Evolutionary conservation across 2,329 filamentous ascomycete genomes (phyloP).

Genomic region (Paraphoma sp.): DNA sequence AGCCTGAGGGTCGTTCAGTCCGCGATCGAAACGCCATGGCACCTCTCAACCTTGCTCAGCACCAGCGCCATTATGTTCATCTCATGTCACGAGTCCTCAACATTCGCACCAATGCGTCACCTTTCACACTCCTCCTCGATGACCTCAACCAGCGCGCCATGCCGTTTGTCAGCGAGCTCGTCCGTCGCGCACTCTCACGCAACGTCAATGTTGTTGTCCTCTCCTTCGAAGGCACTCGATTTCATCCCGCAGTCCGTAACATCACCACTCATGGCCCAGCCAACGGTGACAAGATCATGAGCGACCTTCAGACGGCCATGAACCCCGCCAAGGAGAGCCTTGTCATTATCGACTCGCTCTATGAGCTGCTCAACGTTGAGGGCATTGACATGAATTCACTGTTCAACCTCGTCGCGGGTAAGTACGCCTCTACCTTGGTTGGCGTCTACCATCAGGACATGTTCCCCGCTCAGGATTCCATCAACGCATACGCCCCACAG

Average conservation of each 20-base stretch:
- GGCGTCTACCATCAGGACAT: constrained; percentile 85
- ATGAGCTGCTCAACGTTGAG: constrained; percentile 60
- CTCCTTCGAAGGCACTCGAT: constrained; percentile 75
- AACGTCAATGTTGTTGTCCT: constrained; percentile 75
- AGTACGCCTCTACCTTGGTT: constrained; percentile 72
- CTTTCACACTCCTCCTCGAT: constrained; percentile 86
- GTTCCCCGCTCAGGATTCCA: constrained; percentile 57
- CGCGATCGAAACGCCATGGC: constrained; percentile 20
- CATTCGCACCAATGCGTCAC: constrained; percentile 79
- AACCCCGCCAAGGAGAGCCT: constrained; percentile 53
- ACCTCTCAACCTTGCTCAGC: constrained; percentile 56
- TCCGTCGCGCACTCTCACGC: constrained; percentile 64
- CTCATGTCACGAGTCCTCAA: constrained; percentile 83
- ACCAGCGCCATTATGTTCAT: constrained; percentile 83
- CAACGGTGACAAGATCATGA: constrained; percentile 59
- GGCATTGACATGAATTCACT: constrained; percentile 62
- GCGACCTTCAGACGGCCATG: constrained; percentile 26
- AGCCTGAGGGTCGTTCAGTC: constrained; percentile 8
- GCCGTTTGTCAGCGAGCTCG: constrained; percentile 75
- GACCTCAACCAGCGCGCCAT: constrained; percentile 80
- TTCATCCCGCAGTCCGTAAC: constrained; percentile 70
- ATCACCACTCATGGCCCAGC: constrained; percentile 69
- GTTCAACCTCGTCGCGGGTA: constrained; percentile 72
- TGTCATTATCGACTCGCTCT: constrained; percentile 80
- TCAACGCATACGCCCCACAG: constrained; percentile 51